Base-by-base conservation (phyloP, 2,329 filamentous ascomycete species). In the Hymenoscyphus fraxineus region DNA sequence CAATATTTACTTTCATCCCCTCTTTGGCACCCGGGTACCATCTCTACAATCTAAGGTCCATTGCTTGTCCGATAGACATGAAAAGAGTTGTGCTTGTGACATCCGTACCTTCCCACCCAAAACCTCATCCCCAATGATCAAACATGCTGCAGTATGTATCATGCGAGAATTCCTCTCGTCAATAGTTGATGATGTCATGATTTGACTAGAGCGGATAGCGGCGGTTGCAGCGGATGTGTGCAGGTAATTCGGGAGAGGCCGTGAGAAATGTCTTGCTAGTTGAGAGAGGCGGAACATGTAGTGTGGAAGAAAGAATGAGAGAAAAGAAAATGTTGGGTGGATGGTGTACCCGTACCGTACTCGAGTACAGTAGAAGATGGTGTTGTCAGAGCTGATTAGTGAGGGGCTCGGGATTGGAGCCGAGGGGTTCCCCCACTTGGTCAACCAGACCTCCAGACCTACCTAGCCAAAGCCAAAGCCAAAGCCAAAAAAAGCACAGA, bases 41-140 rank as follows among this genome's bases (percentile, higher is more conserved):
- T 12, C n/a, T 2, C 5, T 27, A 16, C 3, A 3, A 9, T 22
- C 6, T 22, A 7, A 22, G 9, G n/a, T 51, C 44, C 19, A 47
- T 47, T 19, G 41, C 15, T n/a, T n/a, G 15, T 3, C 19, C 7
- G 9, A n/a, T 44, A 7, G 4, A 6, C 19, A 51, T 22, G 19
- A 12, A 4, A 6, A 12, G 44, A 47, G 7, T 51, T 22, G 1
- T 51, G 4, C 7, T 7, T 22, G 10, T 47, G n/a, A 10, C 35
- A 68, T 32, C 73, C 80, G 68, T 76, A 92, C 93, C 89, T 98
- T 98, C 72, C 95, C 94, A 27, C 93, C 93, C 3, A 98, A 82
- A 5, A 98, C 93, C 77, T 97, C 94, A 78, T 98, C 94, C n/a
- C 94, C 94, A 72, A 99, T 98, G 66, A 99, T 93, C 68, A 98